Evolutionary conservation across 768 basidiomycete species (phyloP).

Genomic region (Amanita subjunquillea): DNA sequence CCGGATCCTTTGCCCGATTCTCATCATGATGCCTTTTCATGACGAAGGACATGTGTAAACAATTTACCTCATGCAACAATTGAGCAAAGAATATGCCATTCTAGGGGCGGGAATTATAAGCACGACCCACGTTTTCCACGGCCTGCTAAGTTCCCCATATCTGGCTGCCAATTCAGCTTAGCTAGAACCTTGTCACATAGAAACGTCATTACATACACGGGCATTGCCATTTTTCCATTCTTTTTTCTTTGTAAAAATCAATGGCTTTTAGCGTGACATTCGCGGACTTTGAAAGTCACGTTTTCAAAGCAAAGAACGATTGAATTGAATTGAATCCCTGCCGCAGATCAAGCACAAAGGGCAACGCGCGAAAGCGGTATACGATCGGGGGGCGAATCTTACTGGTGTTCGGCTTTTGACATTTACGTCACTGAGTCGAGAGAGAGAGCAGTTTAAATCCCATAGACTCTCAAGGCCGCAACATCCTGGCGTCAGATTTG

Average conservation of each 20-base stretch:
- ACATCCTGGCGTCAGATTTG: not conserved
- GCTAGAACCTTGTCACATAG: not conserved
- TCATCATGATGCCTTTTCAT: not conserved
- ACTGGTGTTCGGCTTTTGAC: not conserved
- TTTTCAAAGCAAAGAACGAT: not conserved
- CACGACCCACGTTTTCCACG: not conserved
- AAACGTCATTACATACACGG: not conserved
- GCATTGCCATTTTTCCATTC: not conserved
- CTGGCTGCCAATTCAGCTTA: not conserved
- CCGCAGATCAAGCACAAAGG: not conserved
- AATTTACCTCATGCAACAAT: not conserved
- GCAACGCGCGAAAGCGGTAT: not conserved
- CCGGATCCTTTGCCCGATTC: not conserved
- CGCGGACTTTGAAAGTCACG: conserved; percentile 2
- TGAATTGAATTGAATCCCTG: not conserved
- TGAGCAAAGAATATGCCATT: not conserved
- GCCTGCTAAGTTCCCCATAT: not conserved
- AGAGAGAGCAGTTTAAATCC: not conserved
- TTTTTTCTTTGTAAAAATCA: not conserved
- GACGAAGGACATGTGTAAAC: not conserved
- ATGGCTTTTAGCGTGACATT: not conserved
- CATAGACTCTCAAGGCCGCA: not conserved
- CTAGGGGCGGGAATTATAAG: not conserved
- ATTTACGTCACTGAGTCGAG: not conserved
- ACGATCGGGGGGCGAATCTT: not conserved